These are phyloP conservation scores for Auriscalpium microsporum DNA, from an alignment of 768 basidiomycete genomes.

Conservation along the genomic window DNA sequence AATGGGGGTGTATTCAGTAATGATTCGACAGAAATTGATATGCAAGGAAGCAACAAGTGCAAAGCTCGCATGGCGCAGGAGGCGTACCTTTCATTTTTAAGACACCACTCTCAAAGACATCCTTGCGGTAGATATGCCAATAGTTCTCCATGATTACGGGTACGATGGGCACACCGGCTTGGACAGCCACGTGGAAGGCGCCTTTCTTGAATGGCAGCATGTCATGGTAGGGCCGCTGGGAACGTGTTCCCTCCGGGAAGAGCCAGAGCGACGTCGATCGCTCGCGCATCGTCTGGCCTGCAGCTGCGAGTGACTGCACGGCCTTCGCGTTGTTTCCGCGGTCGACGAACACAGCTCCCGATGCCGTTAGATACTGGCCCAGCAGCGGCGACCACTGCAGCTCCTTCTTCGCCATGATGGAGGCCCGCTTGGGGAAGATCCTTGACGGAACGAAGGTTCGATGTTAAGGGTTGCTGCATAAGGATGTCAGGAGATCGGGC, in stretches of 20 bases:
- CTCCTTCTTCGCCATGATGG: slow-evolving; percentile 91
- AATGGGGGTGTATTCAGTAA: slow-evolving; percentile 2
- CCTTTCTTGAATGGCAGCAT: slow-evolving; percentile 95
- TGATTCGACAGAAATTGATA: background rate
- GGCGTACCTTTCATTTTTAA: slow-evolving; percentile 70
- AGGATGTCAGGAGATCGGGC: background rate
- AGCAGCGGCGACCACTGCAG: slow-evolving; percentile 75
- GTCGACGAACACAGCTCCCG: slow-evolving; percentile 88
- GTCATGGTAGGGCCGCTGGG: slow-evolving; percentile 51
- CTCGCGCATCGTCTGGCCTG: slow-evolving; percentile 70
- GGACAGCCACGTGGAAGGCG: slow-evolving; percentile 91
- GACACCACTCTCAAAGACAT: slow-evolving; percentile 65
- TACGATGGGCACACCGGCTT: slow-evolving; percentile 82
- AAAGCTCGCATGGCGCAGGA: too few species aligned
- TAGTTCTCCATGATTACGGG: slow-evolving; percentile 95
- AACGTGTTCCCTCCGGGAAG: slow-evolving; percentile 94
- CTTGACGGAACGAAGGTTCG: slow-evolving; percentile 33
- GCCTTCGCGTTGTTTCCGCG: slow-evolving; percentile 73
- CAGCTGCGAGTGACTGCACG: slow-evolving; percentile 63
- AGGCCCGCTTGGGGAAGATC: slow-evolving; percentile 71
- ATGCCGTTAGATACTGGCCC: slow-evolving; percentile 84
- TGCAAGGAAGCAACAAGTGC: slow-evolving; percentile 17
- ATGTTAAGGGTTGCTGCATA: background rate
- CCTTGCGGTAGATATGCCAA: slow-evolving; percentile 73
- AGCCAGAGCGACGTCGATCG: slow-evolving; percentile 77